Evolutionary conservation across 1,284 basidiomycete genomes (phyloP).

Genomic region (Phellopilus nigrolimitatus): DNA sequence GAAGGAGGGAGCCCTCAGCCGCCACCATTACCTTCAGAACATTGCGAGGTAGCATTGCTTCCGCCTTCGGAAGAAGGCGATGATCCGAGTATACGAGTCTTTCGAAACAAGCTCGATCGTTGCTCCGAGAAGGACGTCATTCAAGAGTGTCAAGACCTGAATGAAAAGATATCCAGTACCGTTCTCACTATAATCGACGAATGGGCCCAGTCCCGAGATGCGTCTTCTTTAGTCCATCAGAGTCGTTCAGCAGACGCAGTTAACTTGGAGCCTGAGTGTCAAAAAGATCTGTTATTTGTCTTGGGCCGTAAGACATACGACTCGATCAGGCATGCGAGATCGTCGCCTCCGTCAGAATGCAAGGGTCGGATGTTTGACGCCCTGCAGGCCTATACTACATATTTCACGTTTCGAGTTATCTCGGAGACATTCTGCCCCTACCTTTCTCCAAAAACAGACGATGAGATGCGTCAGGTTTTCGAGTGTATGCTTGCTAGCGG

Average conservation of each 20-base stretch:
- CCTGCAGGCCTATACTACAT: background rate
- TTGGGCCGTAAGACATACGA: background rate
- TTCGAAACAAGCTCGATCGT: slow-evolving; percentile 3
- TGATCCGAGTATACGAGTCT: background rate
- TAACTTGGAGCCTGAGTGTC: background rate
- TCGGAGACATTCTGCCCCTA: background rate
- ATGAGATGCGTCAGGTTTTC: background rate
- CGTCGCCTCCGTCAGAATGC: background rate
- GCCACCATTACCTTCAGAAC: too few species aligned
- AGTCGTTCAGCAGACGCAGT: too few species aligned
- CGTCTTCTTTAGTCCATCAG: background rate
- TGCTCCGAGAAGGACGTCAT: slow-evolving; percentile 14
- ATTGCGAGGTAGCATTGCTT: too few species aligned
- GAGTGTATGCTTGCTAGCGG: background rate
- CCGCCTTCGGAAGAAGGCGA: too few species aligned
- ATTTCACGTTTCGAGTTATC: background rate
- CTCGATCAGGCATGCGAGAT: background rate
- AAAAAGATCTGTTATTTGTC: background rate
- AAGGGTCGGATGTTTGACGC: background rate
- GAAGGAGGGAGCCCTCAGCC: too few species aligned
- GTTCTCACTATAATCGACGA: slow-evolving; percentile 3
- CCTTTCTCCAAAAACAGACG: background rate
- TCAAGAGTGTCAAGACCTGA: slow-evolving; percentile 5
- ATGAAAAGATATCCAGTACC: background rate
- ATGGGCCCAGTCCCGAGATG: background rate